Conservation (phyloP, 2,329 filamentous ascomycete genomes). For the Pseudogymnoascus sp. region DNA sequence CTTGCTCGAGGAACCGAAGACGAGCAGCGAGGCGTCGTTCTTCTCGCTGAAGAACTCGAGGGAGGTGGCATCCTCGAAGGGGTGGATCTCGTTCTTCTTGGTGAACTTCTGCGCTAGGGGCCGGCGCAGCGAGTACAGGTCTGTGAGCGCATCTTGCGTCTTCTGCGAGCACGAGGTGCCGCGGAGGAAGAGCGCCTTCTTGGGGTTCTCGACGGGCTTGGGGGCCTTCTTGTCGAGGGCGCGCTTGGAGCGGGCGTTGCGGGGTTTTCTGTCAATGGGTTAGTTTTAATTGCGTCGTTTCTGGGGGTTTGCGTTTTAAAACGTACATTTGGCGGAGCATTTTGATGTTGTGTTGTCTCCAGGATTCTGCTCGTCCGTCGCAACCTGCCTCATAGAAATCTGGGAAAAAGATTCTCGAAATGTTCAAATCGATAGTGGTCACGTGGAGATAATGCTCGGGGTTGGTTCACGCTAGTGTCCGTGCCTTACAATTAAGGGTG, state of each 20-base stretch:
- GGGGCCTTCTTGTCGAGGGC: constrained; percentile 89
- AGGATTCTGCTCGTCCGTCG: constrained; percentile 8
- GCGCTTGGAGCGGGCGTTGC: constrained; percentile 85
- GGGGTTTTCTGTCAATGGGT: constrained; percentile 48
- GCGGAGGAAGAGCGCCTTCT: constrained; percentile 80
- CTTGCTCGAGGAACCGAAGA: constrained; percentile 81
- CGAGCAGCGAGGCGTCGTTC: constrained; percentile 81
- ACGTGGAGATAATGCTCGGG: constrained; percentile 1
- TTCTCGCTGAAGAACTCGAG: constrained; percentile 95
- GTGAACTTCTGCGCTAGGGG: constrained; percentile 83
- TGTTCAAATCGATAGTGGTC: constrained; percentile 4
- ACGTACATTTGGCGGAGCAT: constrained; percentile 30
- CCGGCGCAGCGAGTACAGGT: constrained; percentile 76
- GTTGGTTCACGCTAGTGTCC: neutral
- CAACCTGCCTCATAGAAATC: constrained; percentile 6
- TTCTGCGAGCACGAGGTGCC: constrained; percentile 79
- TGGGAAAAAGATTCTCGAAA: constrained; percentile 3
- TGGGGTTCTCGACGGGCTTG: constrained; percentile 82
- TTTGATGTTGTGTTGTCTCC: constrained; percentile 15
- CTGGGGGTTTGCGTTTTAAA: neutral
- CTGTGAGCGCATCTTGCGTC: constrained; percentile 73
- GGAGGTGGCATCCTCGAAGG: constrained; percentile 81
- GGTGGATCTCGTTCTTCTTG: constrained; percentile 94
- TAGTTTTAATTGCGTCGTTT: constrained; percentile 6
- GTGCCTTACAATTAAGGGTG: neutral